Conservation (phyloP, 1,139 yeast species). For the Saccharomyces hybrid region DNA sequence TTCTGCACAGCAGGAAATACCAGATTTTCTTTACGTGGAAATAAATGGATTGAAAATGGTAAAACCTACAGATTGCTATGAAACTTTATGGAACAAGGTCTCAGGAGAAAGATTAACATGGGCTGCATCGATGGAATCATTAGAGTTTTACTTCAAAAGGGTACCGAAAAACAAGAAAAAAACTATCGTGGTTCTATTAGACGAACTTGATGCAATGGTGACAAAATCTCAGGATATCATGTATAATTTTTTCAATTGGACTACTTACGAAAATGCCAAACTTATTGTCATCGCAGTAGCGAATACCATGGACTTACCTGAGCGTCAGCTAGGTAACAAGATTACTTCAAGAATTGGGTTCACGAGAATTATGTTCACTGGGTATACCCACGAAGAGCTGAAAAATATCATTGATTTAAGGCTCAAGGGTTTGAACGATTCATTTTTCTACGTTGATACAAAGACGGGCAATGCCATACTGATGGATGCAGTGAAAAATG, state of each 20-base stretch:
- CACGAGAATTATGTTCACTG: slow-evolving; percentile 78
- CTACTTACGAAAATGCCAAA: slow-evolving; percentile 71
- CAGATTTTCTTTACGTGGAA: slow-evolving; percentile 66
- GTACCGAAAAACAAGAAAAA: slow-evolving; percentile 30
- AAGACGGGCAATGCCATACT: slow-evolving; percentile 30
- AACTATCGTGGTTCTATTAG: slow-evolving; percentile 71
- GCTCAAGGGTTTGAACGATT: slow-evolving; percentile 46
- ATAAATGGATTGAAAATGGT: slow-evolving; percentile 85
- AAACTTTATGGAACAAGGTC: slow-evolving; percentile 68
- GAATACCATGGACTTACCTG: slow-evolving; percentile 96
- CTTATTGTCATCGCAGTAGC: slow-evolving; percentile 89
- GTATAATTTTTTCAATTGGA: slow-evolving; percentile 98
- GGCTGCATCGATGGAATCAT: slow-evolving; percentile 50
- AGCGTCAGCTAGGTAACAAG: slow-evolving; percentile 76
- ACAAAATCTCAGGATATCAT: slow-evolving; percentile 79
- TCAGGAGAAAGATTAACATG: slow-evolving; percentile 57
- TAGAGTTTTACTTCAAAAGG: slow-evolving; percentile 46
- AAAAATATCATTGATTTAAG: slow-evolving; percentile 67
- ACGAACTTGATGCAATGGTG: slow-evolving; percentile 88
- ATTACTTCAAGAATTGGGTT: slow-evolving; percentile 87
- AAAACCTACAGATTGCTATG: slow-evolving; percentile 83
- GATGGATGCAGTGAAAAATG: slow-evolving; percentile 12
- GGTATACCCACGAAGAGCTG: slow-evolving; percentile 77
- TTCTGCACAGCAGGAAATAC: slow-evolving; percentile 41
- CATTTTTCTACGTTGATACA: slow-evolving; percentile 29